phyloP scores from a whole-genome alignment of 345 rosid species.

The Syzygium oleosum region DNA sequence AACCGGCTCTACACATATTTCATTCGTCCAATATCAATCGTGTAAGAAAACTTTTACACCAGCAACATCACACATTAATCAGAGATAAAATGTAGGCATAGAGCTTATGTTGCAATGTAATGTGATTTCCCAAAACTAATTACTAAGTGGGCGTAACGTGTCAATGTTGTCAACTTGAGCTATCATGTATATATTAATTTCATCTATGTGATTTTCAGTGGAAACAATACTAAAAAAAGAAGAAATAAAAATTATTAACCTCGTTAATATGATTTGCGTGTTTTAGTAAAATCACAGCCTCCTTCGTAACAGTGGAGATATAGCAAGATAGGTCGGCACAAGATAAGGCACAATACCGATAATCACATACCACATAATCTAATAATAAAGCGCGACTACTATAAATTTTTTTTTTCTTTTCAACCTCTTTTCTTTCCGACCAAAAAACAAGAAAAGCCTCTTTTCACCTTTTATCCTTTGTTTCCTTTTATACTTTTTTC shows the following conservation, averaged over 20 bases:
- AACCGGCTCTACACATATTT: too few species aligned
- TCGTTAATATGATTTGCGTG: background rate
- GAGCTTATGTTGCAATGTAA: too few species aligned
- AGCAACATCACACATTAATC: too few species aligned
- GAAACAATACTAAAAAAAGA: accelerated
- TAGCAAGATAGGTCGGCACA: background rate
- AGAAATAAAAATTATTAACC: background rate
- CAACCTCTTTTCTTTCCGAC: background rate
- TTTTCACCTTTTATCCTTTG: background rate
- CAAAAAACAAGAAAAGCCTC: background rate
- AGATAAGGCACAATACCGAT: background rate
- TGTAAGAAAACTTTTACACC: background rate
- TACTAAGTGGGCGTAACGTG: background rate
- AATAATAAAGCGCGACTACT: background rate
- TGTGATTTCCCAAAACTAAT: background rate
- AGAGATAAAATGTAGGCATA: too few species aligned
- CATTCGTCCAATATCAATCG: background rate
- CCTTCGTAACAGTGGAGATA: background rate
- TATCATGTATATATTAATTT: background rate
- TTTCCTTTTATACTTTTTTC: background rate
- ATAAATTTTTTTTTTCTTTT: background rate
- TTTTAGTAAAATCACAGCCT: background rate
- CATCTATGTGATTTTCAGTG: too few species aligned
- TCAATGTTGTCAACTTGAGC: background rate
- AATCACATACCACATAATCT: background rate